A percentile compares a stretch with the other conserved stretches of the same genome.
Conservation (phyloP, 192 early-diverging fungal species). For the Entrophospora sp. region DNA sequence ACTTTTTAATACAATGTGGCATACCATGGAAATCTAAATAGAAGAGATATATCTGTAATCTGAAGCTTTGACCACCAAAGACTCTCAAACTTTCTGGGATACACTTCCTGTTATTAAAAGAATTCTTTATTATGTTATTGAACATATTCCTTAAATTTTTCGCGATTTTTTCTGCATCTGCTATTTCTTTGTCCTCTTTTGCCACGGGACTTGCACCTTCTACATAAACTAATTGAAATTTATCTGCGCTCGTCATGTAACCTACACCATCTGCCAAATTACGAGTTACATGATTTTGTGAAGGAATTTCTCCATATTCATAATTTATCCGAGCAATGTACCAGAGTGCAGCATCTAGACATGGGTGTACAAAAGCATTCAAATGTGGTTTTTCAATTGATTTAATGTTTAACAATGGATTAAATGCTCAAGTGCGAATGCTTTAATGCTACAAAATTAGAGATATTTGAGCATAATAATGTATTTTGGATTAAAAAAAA, state of each 20-base stretch:
- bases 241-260: not conserved
- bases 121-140: not conserved
- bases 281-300: not conserved
- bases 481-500: not conserved
- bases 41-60: not conserved
- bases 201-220: not conserved
- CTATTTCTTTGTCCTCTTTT: not conserved
- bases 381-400: not conserved
- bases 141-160: not conserved
- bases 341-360: not conserved
- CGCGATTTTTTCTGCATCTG: not conserved
- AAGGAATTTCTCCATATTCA: not conserved
- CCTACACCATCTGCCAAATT: constrained; percentile 11
- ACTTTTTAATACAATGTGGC: too few species aligned
- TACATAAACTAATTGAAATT: not conserved
- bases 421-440: not conserved
- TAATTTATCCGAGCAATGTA: not conserved
- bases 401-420: not conserved
- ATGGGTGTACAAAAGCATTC: not conserved
- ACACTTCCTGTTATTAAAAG: not conserved
- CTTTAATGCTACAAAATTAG: constrained; percentile 7
- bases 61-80: not conserved
- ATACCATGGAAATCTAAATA: not conserved
- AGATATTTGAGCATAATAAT: not conserved
- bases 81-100: not conserved